Conservation (phyloP, 169 alveolate genomes). For the Babesia ovata region DNA sequence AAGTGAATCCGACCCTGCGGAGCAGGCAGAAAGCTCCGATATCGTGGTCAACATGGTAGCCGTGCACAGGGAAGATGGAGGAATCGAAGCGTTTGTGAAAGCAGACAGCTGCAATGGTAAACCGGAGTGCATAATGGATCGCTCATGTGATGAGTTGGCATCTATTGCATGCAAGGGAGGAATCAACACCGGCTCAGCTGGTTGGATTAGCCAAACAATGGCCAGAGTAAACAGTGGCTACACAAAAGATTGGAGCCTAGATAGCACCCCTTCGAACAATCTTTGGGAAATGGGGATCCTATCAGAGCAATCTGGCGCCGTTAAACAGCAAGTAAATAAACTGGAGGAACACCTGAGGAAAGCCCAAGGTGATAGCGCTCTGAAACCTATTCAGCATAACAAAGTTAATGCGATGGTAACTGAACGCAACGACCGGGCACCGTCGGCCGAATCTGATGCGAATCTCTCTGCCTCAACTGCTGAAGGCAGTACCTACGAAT, state of each 20-base stretch:
- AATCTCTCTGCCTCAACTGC: neutral
- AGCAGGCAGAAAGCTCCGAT: slow-evolving; percentile 11
- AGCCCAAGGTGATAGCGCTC: neutral
- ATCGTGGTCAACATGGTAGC: slow-evolving; percentile 59
- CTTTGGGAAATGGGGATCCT: too few relatives aligned
- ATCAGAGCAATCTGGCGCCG: neutral
- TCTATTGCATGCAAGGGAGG: neutral
- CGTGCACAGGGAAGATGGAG: slow-evolving; percentile 55
- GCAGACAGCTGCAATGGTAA: slow-evolving; percentile 4
- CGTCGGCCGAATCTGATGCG: neutral
- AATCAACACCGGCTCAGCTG: slow-evolving; percentile 21
- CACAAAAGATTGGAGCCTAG: neutral
- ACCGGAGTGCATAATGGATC: neutral
- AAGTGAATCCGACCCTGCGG: neutral
- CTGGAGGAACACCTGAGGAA: neutral
- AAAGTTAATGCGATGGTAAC: neutral
- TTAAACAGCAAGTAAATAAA: neutral
- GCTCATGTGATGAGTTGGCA: slow-evolving; percentile 22
- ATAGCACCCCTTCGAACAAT: neutral
- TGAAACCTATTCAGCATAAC: neutral
- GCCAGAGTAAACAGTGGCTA: slow-evolving; percentile 6
- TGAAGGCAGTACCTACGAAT: neutral
- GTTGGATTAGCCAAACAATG: slow-evolving; percentile 28
- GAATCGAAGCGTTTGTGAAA: slow-evolving; percentile 40
- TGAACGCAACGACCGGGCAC: neutral